These are phyloP conservation scores for Zymoseptoria pseudotritici DNA, from an alignment of 2,329 filamentous ascomycete genomes.

Conservation along the genomic window DNA sequence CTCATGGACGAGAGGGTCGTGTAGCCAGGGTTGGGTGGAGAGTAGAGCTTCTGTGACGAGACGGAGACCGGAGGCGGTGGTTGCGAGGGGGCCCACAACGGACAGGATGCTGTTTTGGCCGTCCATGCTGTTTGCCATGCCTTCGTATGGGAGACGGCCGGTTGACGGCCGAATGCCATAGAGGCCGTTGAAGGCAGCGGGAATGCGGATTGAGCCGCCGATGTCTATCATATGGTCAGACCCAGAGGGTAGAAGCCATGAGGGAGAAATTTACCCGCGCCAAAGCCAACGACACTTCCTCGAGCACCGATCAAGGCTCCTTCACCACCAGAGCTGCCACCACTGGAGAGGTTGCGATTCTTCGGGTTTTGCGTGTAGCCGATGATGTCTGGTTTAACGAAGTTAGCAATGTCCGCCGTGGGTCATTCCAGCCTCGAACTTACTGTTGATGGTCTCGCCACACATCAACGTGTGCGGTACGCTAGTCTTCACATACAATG, in stretches of 20 bases:
- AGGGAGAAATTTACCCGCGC: slow-evolving; percentile 43
- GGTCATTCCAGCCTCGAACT: neutral
- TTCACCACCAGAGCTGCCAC: slow-evolving; percentile 55
- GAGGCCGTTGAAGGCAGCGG: slow-evolving; percentile 52
- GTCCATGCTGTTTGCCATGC: slow-evolving; percentile 55
- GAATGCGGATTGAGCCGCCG: slow-evolving; percentile 52
- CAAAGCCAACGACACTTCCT: slow-evolving; percentile 50
- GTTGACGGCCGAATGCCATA: slow-evolving; percentile 49
- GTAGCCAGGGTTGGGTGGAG: slow-evolving; percentile 54
- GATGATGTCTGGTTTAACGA: slow-evolving; percentile 41
- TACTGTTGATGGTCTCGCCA: slow-evolving; percentile 52
- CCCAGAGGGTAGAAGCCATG: slow-evolving; percentile 40
- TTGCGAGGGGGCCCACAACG: slow-evolving; percentile 56
- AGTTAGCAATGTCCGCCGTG: neutral
- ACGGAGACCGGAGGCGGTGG: slow-evolving; percentile 47
- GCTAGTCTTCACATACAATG: slow-evolving; percentile 50
- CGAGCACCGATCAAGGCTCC: slow-evolving; percentile 48
- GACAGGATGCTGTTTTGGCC: slow-evolving; percentile 58
- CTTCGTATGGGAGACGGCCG: slow-evolving; percentile 39
- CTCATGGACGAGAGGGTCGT: slow-evolving; percentile 58
- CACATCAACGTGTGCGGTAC: slow-evolving; percentile 52
- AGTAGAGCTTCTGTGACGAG: slow-evolving; percentile 52
- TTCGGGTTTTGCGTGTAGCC: slow-evolving; percentile 51
- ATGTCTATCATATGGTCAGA: slow-evolving; percentile 14
- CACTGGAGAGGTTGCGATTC: slow-evolving; percentile 47